A percentile compares a stretch with the other conserved stretches of the same genome.
Evolutionary conservation across 805 yeast genomes (phyloP).

Genomic region (Lachancea waltii): DNA sequence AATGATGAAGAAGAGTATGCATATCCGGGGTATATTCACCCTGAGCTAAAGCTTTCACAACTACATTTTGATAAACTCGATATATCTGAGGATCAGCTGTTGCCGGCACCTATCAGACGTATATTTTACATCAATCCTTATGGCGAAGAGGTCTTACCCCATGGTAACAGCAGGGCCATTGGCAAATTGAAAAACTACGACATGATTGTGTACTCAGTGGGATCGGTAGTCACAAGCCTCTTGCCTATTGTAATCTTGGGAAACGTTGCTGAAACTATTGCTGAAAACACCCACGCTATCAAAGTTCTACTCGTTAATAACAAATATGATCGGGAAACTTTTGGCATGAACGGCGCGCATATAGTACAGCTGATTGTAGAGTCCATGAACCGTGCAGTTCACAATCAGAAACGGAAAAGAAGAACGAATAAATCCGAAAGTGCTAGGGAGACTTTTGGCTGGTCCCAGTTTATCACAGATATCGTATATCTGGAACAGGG

Average conservation of each 20-base stretch:
- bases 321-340: constrained; percentile 71
- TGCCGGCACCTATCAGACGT: constrained; percentile 67
- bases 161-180: constrained; percentile 57
- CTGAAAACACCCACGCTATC: constrained; percentile 19
- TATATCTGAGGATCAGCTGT: constrained; percentile 43
- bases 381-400: constrained; percentile 25
- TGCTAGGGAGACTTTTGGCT: constrained; percentile 18
- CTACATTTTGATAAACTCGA: constrained; percentile 44
- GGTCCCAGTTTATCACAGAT: constrained; percentile 55
- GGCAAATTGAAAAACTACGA: constrained; percentile 45
- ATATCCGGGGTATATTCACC: constrained; percentile 43
- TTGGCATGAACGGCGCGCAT: constrained; percentile 53
- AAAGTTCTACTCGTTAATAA: constrained; percentile 71
- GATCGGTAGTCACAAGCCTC: constrained; percentile 83
- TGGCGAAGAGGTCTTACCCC: constrained; percentile 79
- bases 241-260: constrained; percentile 69
- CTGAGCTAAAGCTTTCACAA: constrained; percentile 69
- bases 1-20: constrained; percentile 62
- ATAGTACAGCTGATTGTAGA: constrained; percentile 47
- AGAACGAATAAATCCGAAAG: neutral
- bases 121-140: constrained; percentile 79
- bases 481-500: constrained; percentile 48
- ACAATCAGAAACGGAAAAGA: constrained; percentile 17
- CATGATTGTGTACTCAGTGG: constrained; percentile 68
- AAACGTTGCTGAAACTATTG: constrained; percentile 64